Base-by-base conservation (phyloP, 768 basidiomycete species). In the Tremella yokohamensis region DNA sequence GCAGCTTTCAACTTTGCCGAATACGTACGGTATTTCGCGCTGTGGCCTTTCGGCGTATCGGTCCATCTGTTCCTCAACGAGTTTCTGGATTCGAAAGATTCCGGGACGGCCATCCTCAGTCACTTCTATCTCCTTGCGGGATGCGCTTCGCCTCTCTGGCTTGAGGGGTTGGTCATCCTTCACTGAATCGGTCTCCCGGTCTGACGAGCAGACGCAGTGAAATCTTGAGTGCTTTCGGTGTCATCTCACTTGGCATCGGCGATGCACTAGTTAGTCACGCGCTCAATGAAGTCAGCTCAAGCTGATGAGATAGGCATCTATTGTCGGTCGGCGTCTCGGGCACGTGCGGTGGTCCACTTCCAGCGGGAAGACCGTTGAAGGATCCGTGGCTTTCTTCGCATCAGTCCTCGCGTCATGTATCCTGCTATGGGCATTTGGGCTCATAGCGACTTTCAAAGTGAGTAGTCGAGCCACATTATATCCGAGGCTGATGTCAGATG, bases 61-160 rank as follows among this genome's bases (percentile, higher is more conserved):
- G 84, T 99, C 18, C 96, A 99, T 78, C 79, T 97, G 55, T 99
- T 99, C 77, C 85, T 99, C 84, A 89, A 88, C 78, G 96, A 99
- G 75, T 99, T 99, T 72, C 80, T 98, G 74, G 96, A 99, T 78
- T 83, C 87, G 67, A 89, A 90, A 78, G 96, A 99, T 77, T 83
- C 86, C 50, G 96, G 96, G 2, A 94, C 93, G 11, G 96, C 92
- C 24, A 93, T 99, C 66, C 77, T 99, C 65, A 93, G 91, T 69
- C 96, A 99, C 78, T 99, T 99, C 73, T 99, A 97, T 78, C 79
- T 99, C 45, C 80, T 99, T 53, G 93, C 90, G 0, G 96, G 96
- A 1, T 97, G 94, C 76, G 93, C 96, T 6, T 86, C 88, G 8
- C 86, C 89, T 15, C 75, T 98, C 19, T 99, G 96, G 96, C 82